Evolutionary conservation across 257 asterid genomes (phyloP), one percentile per base, ranked within the genome.

Genomic region (Solanum microdontum): DNA sequence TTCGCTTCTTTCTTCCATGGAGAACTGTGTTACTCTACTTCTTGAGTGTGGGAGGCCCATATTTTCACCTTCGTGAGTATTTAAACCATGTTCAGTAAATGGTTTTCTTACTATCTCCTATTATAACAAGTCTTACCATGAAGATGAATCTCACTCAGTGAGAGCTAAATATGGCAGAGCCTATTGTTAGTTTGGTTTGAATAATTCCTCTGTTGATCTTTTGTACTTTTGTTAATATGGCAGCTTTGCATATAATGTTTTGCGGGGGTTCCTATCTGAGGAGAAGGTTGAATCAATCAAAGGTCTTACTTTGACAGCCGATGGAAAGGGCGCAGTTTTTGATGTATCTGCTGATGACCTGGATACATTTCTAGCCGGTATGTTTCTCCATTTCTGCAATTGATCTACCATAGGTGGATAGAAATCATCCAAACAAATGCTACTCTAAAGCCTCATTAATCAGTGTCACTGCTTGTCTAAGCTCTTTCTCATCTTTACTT

Each of bases 251-350:
- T 96, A 89, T 87, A 92, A 93, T 66, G 93, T 89, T 72, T 92
- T 97, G 11, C 84, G 97, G 90, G 94, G 98, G 91, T 95, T 96
- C 89, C 88, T 96, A 68, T 95, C 99, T 36, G 99, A 94, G 88
- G 98, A 94, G 3, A 96, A 93, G 89, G 98, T 95, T 45, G 98
- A 96, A 85, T 97, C 98, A 51, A 92, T 96, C 45, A 93, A 93
- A 89, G 99, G 99, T 70, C 95, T 97, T 87, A 87, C 99, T 69
- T 72, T 97, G 92, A 96, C 99, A 3, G 96, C 96, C 17, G 99
- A 97, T 84, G 98, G 98, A 64, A 95, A 91, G 66, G 99, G 98
- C 2, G 98, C 99, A 7, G 96, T 97, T 70, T 97, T 97, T 88
- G 99, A 97, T 90, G 98, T 97, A 77, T 89, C 98, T 86, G 75